Evolutionary conservation across 345 rosid genomes (phyloP).

Genomic region (Clarkia xantiana): DNA sequence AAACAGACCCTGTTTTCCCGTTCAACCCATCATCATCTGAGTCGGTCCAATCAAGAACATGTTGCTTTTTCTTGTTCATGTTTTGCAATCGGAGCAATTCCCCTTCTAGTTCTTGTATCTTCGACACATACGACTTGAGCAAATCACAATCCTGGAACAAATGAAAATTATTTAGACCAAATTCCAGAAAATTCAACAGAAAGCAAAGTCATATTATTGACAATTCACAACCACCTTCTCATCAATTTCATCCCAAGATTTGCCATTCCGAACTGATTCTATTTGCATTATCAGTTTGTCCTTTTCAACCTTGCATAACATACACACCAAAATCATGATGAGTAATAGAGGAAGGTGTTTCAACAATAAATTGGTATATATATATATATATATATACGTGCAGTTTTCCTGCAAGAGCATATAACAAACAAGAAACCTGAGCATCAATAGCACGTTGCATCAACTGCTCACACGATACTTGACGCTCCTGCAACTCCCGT

Average conservation of each 20-base stretch:
- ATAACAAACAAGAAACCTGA: conserved; percentile 38
- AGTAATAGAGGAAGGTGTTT: not conserved
- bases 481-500: conserved; percentile 62
- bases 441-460: conserved; percentile 65
- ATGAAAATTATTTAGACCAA: conserved; percentile 4
- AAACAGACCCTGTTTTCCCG: conserved; percentile 33
- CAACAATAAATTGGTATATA: not conserved
- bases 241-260: conserved; percentile 84
- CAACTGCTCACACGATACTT: conserved; percentile 53
- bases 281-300: conserved; percentile 67
- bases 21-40: conserved; percentile 48
- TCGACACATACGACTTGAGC: conserved; percentile 52
- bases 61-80: conserved; percentile 26
- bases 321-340: conserved; percentile 3
- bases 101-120: conserved; percentile 87
- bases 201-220: no score
- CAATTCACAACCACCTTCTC: no score
- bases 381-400: not conserved
- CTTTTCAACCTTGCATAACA: conserved; percentile 56
- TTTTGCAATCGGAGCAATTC: conserved; percentile 51
- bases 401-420: not conserved
- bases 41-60: conserved; percentile 28
- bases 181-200: no score
- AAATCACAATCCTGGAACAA: conserved; percentile 51
- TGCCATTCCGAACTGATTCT: conserved; percentile 68